Evolutionary conservation across 495 filamentous ascomycete genomes (phyloP).

Genomic region (Podospora pseudopauciseta): DNA sequence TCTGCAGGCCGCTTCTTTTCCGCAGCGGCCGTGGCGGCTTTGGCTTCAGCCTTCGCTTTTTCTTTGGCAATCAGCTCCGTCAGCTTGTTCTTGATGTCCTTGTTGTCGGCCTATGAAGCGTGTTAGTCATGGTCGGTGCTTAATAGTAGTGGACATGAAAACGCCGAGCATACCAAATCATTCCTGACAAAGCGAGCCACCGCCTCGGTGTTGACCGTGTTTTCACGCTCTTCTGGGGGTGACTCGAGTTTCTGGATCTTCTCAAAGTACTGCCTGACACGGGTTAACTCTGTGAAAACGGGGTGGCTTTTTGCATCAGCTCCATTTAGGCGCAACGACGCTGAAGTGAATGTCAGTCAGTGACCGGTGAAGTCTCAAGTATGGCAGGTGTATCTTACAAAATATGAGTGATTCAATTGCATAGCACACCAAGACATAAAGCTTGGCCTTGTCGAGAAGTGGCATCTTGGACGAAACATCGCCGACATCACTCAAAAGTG

Average conservation of each 20-base stretch:
- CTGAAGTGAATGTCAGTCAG: conserved; percentile 45
- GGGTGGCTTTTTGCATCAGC: conserved; percentile 78
- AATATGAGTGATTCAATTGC: conserved; percentile 89
- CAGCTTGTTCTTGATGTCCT: conserved; percentile 38
- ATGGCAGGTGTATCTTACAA: conserved; percentile 50
- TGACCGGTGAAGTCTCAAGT: not conserved
- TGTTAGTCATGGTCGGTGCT: not conserved
- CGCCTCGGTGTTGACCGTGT: conserved; percentile 73
- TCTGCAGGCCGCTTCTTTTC: conserved; percentile 40
- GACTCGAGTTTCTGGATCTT: conserved; percentile 71
- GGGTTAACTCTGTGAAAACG: conserved; percentile 75
- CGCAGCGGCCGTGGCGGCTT: conserved; percentile 24
- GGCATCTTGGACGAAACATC: conserved; percentile 74
- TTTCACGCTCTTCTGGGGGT: conserved; percentile 51
- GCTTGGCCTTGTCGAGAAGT: conserved; percentile 88
- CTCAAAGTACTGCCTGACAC: conserved; percentile 86
- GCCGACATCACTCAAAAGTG: conserved; percentile 59
- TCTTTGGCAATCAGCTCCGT: conserved; percentile 47
- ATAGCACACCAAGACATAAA: conserved; percentile 79
- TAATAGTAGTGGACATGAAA: not conserved
- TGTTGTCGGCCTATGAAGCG: conserved; percentile 34
- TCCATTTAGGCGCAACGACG: conserved; percentile 74
- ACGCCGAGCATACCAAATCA: conserved; percentile 56
- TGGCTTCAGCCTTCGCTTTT: conserved; percentile 40
- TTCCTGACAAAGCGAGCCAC: conserved; percentile 76